Conservation (phyloP, 1,139 yeast genomes). For the Taphrina pruni region DNA sequence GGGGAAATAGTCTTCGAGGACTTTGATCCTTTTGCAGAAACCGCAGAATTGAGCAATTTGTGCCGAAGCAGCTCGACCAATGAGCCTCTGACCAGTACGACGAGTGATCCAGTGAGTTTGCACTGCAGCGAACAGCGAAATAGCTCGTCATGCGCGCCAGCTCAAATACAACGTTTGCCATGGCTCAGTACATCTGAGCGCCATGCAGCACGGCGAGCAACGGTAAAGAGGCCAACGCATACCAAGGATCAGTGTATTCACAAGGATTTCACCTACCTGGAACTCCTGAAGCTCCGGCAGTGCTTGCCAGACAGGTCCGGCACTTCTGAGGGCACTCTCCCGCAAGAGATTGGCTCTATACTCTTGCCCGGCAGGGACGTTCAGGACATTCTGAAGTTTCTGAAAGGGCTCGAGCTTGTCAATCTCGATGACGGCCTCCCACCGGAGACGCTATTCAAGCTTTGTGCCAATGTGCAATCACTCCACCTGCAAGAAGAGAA, state of each 20-base stretch:
- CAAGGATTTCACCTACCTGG: constrained; percentile 1
- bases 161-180: not conserved
- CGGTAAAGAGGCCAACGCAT: not conserved
- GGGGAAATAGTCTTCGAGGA: not conserved
- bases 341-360: not conserved
- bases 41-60: not conserved
- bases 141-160: not conserved
- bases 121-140: not conserved
- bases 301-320: not conserved
- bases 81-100: not conserved
- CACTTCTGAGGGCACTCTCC: not conserved
- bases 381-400: not conserved
- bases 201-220: not conserved
- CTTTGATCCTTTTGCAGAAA: constrained; percentile 5
- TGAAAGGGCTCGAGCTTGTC: not conserved
- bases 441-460: not conserved
- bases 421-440: not conserved
- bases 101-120: no score
- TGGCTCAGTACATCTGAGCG: constrained; percentile 1
- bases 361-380: not conserved
- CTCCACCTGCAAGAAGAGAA: not conserved
- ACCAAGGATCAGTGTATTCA: not conserved
- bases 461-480: not conserved
- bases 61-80: not conserved
- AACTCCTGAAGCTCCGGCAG: not conserved